Base-by-base conservation (phyloP, 2,329 filamentous ascomycete genomes). In the Colletotrichum incanum region DNA sequence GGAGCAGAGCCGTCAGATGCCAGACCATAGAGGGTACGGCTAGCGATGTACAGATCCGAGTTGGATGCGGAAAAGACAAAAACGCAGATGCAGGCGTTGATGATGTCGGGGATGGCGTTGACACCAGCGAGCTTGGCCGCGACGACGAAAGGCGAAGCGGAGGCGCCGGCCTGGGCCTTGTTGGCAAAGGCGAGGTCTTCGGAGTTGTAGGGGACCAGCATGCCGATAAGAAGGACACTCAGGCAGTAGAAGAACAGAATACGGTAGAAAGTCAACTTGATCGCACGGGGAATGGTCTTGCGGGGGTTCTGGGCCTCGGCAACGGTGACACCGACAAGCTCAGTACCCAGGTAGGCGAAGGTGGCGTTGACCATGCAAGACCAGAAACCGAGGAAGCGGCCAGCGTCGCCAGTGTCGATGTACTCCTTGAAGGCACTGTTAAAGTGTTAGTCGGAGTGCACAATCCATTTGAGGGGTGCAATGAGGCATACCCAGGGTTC, bases 181-280 rank as follows among this genome's bases (percentile, higher is more conserved):
- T 84, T 89, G 76, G 91, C 90, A 74, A 92, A 91, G 28, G 84
- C 81, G 6, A 94, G 90, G 0, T 89, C 80, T 0, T 74, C 0
- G 49, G 88, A 89, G 85, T 95, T 83, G 85, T 93, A 95, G 1
- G 93, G 92, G 5, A 96, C 92, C 63, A 93, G 86, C 87, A 94
- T 93, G 78, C 93, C 93, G 66, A 96, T 85, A 63, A 95, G 86
- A 64, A 96, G 87, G 45, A 95, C 92, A 28, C 89, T 91, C 71
- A 94, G 81, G 77, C 91, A 87, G 85, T 96, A 96, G 86, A 96
- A 96, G 84, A 95, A 85, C 75, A 94, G 82, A 80, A 96, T 95
- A 70, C 93, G 93, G 85, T 90, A 95, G 82, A 95, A 95, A 75
- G 93, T 95, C 61, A 94, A 87, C 80, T 91, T 93, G 85, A 95